These are phyloP conservation scores for Phyllosticta capitalensis DNA, from an alignment of 2,329 filamentous ascomycete genomes.

Conservation along the genomic window DNA sequence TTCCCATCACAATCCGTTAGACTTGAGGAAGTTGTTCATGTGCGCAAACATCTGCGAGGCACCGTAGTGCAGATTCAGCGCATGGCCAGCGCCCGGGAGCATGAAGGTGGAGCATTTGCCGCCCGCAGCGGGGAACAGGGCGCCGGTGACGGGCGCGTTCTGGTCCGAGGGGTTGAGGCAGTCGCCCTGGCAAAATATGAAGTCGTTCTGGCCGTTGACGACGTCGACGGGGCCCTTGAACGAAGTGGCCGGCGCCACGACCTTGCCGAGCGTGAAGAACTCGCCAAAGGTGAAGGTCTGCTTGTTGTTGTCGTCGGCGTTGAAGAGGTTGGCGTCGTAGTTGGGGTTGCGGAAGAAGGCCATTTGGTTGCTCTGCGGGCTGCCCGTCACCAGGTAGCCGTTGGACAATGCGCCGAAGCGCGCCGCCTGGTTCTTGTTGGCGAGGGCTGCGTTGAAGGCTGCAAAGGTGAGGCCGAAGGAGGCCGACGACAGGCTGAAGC, in stretches of 20 bases:
- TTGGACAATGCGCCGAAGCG: not conserved
- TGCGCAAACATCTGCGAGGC: not conserved
- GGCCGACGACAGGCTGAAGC: constrained; percentile 14
- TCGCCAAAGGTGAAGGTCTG: constrained; percentile 2
- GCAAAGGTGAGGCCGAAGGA: not conserved
- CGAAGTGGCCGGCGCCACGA: constrained; percentile 1
- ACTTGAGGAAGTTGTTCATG: not conserved
- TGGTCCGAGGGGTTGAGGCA: not conserved
- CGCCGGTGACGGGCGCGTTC: not conserved
- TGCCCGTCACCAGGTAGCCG: constrained; percentile 3
- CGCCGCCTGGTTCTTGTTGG: not conserved
- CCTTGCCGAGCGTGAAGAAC: not conserved
- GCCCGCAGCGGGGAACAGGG: not conserved
- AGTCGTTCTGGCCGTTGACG: constrained; percentile 5
- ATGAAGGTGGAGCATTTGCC: not conserved
- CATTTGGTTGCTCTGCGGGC: not conserved
- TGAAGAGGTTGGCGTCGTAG: not conserved
- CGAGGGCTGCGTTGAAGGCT: not conserved
- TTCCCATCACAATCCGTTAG: not conserved
- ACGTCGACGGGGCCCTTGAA: constrained; percentile 1
- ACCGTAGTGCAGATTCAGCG: not conserved
- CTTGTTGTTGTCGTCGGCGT: not conserved
- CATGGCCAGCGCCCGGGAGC: not conserved
- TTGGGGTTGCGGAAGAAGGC: not conserved
- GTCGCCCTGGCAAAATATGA: constrained; percentile 4